Evolutionary conservation across 2,329 filamentous ascomycete genomes (phyloP), one percentile per base, ranked within the genome.

Genomic region (Cercospora brassicicola): DNA sequence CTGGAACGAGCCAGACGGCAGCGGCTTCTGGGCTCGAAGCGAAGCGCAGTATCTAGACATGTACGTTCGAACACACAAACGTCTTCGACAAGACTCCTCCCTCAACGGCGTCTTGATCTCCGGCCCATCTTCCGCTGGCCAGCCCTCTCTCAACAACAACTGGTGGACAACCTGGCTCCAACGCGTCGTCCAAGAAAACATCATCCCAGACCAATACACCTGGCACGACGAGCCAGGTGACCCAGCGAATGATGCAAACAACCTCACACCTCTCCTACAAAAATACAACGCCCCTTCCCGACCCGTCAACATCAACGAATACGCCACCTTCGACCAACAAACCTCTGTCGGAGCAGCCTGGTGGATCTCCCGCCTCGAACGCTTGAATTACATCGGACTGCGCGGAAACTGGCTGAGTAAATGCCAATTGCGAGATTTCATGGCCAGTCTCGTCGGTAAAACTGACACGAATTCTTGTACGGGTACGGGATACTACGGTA

Each of bases 1-100:
- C 39, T 87, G 85, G 85, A 87, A 87, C 65, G 85, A 87, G 74
- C 83, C 85, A 0, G 84, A 86, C 62, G 59, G 59, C n/a, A 64
- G 59, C 26, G 39, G 18, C 56, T 85, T 83, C 78, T 80, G 79
- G 75, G 66, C 65, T 7, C 75, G 81, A 3, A 57, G 68, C 1
- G 77, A 78, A 69, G 30, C 76, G 11, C 82, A 84, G 66, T 84
- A 76, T 62, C 66, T 84, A 9, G 73, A 82, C 53, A 73, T 82
- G 51, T 84, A 79, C 73, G 75, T 75, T 26, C 75, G 80, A 30
- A 81, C 80, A 3, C 76, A 81, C 67, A 74, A 79, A 26, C 69
- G 77, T 4, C 71, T 84, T n/a, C 78, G 79, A 76, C 79, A 74
- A 68, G 76, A 70, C 62, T 28, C 39, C 8, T 31, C 13, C 1